phyloP scores from a whole-genome alignment of 1,139 yeast genomes.

The Kurtzmaniella quercitrusa region DNA sequence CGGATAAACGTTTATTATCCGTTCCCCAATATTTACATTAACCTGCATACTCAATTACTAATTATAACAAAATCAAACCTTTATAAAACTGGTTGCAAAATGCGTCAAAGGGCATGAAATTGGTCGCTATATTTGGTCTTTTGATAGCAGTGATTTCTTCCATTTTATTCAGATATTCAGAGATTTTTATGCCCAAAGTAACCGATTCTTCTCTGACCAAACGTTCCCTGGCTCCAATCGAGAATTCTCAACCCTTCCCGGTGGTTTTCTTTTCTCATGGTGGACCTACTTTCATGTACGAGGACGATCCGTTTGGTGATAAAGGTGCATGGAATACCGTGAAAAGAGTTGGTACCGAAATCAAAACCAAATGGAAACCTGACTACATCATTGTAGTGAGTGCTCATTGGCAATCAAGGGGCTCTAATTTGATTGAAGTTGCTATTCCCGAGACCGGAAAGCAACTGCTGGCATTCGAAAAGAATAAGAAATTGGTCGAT shows the following conservation, averaged over 20 bases:
- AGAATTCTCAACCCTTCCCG: constrained; percentile 37
- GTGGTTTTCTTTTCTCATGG: constrained; percentile 72
- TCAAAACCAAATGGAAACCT: constrained; percentile 51
- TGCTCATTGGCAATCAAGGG: constrained; percentile 71
- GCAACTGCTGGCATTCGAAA: background rate
- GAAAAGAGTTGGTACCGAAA: constrained; percentile 45
- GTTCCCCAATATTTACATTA: background rate
- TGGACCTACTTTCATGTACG: constrained; percentile 69
- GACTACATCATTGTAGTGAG: constrained; percentile 62
- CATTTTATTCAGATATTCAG: background rate
- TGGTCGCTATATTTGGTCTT: background rate
- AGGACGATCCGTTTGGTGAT: constrained; percentile 40
- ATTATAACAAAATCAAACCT: background rate
- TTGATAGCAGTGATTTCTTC: background rate
- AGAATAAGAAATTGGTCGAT: constrained; percentile 1
- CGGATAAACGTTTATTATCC: background rate
- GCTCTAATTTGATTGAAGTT: constrained; percentile 43
- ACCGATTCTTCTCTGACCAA: background rate
- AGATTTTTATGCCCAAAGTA: background rate
- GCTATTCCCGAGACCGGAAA: constrained; percentile 29
- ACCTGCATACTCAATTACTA: background rate
- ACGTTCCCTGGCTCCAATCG: background rate
- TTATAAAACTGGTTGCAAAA: background rate
- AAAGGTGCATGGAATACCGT: constrained; percentile 58
- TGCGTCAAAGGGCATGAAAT: background rate